Base-by-base conservation (phyloP, 306 rosid genomes). In the Vigna nakashimae region DNA sequence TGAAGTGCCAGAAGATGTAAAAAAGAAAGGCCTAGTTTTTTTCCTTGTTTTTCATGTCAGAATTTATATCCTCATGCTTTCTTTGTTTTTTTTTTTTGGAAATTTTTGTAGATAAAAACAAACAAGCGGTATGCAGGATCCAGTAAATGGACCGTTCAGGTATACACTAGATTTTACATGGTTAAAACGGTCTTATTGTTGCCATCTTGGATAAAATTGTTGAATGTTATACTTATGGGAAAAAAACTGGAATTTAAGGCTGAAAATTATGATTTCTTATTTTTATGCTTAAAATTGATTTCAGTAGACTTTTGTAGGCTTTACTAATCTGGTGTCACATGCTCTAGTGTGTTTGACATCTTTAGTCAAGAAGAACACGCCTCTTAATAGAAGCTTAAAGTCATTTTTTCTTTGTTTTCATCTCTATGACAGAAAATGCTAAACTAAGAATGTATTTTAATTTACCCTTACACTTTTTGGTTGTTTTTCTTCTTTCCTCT, bases 121-220 rank as follows among this genome's bases (percentile, higher is more conserved):
- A 95, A 95, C 83, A 95, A 95, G 82, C 97, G 99, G 24, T 95
- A 92, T 82, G 99, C 99, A 20, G 99, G 97, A 67, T 92, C 98
- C 65, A 43, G 79, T 88, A 92, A 89, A 78, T 81, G 82, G 85
- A 80, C 77, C 6, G 98, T 95, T 82, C 89, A 87, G 98, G 98
- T 69, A 71, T 82, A 79, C 11, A 36, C 22, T 45, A 36, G 22
- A 42, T 40, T 66, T 67, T 82, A 59, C 20, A 10, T 36, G 78
- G 74, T 76, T 26, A 57, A 64, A 76, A 46, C 26, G 71, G 22
- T 69, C 24, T 45, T 69, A 22, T 79, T 32, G 78, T 52, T 32
- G n/a, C 67, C 11, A 10, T 38, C 48, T 51, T 60, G 63, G 72
- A 65, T 18, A 30, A 9, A n/a, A 57, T 24, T 66, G 7, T 67